Conservation (phyloP, 78 protist species). For the Dictyostelium capitatum region DNA sequence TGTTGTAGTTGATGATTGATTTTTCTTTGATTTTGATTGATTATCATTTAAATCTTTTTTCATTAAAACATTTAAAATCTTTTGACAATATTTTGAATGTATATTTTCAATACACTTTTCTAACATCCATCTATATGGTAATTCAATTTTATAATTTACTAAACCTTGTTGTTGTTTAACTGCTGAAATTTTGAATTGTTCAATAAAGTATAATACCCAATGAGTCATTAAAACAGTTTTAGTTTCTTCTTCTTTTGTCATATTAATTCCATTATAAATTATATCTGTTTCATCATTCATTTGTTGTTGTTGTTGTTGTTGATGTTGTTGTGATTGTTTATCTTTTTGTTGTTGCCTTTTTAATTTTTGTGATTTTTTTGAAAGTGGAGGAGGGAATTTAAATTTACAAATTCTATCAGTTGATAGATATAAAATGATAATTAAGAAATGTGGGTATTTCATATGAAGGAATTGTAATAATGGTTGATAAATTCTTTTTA, state of each 20-base stretch:
- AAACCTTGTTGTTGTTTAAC: background rate
- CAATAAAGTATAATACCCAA: slow-evolving; percentile 11
- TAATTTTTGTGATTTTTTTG: background rate
- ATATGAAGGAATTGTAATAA: slow-evolving; percentile 11
- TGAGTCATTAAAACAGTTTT: slow-evolving; percentile 29
- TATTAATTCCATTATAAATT: too few relatives aligned
- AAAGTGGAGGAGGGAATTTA: background rate
- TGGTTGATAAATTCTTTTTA: slow-evolving; percentile 6
- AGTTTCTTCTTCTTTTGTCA: background rate
- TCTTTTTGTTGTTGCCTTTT: background rate
- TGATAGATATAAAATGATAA: slow-evolving; percentile 5
- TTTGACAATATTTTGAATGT: slow-evolving; percentile 1
- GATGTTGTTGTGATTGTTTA: background rate
- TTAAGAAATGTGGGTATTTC: slow-evolving; percentile 31
- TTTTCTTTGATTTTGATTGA: background rate
- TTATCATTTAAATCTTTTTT: background rate
- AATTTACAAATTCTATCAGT: slow-evolving; percentile 43
- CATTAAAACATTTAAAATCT: background rate
- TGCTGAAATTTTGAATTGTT: background rate
- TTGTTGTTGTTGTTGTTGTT: background rate
- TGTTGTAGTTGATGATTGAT: background rate
- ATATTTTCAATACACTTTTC: slow-evolving; percentile 25
- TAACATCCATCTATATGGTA: slow-evolving; percentile 27
- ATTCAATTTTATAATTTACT: slow-evolving; percentile 17
- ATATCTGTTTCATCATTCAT: background rate